Evolutionary conservation across 352 stramenopile species (phyloP).

Genomic region (Pythium biforme): DNA sequence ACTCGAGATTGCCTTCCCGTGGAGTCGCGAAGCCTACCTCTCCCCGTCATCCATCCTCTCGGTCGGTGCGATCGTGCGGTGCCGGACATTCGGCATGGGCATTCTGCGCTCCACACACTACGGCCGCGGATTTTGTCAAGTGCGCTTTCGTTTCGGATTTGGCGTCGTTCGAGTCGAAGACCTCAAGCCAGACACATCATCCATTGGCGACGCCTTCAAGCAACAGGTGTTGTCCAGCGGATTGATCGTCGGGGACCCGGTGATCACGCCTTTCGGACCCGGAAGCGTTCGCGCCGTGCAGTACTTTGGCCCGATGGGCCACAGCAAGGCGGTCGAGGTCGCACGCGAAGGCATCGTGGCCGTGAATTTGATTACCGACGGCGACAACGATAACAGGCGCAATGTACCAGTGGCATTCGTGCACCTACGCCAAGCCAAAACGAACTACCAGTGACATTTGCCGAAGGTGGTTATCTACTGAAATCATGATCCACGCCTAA

Average conservation of each 20-base stretch:
- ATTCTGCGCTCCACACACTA: conserved; percentile 68
- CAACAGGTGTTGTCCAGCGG: conserved; percentile 24
- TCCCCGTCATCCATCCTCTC: conserved; percentile 46
- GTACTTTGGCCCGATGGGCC: neutral
- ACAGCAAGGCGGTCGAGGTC: neutral
- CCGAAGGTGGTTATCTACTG: too few species aligned
- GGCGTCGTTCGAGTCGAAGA: conserved; percentile 57
- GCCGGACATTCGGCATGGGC: conserved; percentile 49
- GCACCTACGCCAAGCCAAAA: conserved; percentile 3
- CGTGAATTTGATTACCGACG: conserved; percentile 14
- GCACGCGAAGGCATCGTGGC: conserved; percentile 1
- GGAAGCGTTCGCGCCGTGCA: conserved; percentile 23
- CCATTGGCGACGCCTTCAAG: conserved; percentile 29
- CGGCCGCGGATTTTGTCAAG: conserved; percentile 47
- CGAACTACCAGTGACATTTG: conserved; percentile 15
- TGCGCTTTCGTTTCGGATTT: conserved; percentile 69
- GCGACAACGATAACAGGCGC: neutral
- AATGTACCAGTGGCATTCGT: conserved; percentile 18
- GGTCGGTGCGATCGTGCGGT: conserved; percentile 48
- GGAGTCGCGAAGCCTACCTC: conserved; percentile 59
- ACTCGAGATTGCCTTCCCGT: conserved; percentile 73
- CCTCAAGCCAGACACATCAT: conserved; percentile 35
- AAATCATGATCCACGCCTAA: neutral
- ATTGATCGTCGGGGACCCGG: conserved; percentile 51
- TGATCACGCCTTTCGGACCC: conserved; percentile 71